Evolutionary conservation across 2,329 filamentous ascomycete genomes (phyloP).

Genomic region (Lecanoromycetidae sp.): DNA sequence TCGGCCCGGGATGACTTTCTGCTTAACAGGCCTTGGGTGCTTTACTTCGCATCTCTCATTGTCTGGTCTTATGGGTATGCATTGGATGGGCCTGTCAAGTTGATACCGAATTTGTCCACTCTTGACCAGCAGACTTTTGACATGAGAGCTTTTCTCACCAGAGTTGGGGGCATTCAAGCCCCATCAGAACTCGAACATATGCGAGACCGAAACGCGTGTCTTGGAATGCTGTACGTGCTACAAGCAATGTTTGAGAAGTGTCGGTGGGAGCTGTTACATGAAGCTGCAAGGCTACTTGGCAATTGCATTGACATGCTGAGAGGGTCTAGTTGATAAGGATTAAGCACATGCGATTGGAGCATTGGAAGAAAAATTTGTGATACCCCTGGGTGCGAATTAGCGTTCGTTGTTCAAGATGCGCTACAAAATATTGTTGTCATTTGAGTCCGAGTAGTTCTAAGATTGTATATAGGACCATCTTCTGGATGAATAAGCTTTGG

Average conservation of each 20-base stretch:
- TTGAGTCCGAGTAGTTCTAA: too few relatives aligned
- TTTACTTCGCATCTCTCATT: constrained; percentile 84
- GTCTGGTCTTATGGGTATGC: constrained; percentile 94
- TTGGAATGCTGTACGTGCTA: constrained; percentile 69
- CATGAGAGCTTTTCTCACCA: constrained; percentile 67
- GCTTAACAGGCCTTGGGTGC: constrained; percentile 84
- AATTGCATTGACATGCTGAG: constrained; percentile 61
- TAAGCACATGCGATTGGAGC: not conserved
- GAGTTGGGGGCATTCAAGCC: constrained; percentile 57
- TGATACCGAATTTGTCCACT: constrained; percentile 40
- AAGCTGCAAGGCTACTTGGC: constrained; percentile 66
- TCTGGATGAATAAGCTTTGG: too few relatives aligned
- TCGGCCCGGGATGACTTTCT: constrained; percentile 78
- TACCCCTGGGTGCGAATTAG: too few relatives aligned
- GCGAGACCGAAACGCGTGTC: constrained; percentile 67
- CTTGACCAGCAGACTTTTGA: constrained; percentile 57
- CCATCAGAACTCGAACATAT: constrained; percentile 67
- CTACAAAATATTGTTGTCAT: too few relatives aligned
- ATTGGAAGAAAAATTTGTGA: not conserved
- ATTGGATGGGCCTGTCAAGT: constrained; percentile 61
- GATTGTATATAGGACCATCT: too few relatives aligned
- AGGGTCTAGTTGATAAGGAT: constrained; percentile 11
- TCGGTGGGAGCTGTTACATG: constrained; percentile 82
- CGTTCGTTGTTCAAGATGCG: too few relatives aligned
- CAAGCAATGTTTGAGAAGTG: constrained; percentile 70